A percentile compares a stretch with the other conserved stretches of the same genome.
Evolutionary conservation across 495 filamentous ascomycete genomes (phyloP).

Genomic region (Hypoxylon fragiforme): DNA sequence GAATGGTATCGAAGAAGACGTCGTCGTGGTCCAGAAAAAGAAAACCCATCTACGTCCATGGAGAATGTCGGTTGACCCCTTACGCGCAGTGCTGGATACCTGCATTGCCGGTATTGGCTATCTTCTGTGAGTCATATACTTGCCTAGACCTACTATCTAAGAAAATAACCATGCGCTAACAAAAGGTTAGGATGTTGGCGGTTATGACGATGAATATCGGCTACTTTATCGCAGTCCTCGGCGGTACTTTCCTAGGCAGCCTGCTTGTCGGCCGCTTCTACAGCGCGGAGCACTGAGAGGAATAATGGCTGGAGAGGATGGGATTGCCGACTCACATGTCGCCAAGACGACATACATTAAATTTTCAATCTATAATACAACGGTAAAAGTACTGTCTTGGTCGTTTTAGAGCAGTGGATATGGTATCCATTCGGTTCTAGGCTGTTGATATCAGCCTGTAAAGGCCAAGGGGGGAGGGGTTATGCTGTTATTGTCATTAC

Average conservation of each 20-base stretch:
- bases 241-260: conserved; percentile 82
- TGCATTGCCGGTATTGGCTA: conserved; percentile 78
- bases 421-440: conserved; percentile 22
- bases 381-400: conserved; percentile 6
- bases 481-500: conserved; percentile 11
- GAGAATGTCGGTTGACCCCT: conserved; percentile 76
- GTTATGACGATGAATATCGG: conserved; percentile 97
- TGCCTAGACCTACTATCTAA: too few relatives aligned
- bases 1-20: conserved; percentile 74
- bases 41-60: conserved; percentile 62
- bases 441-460: conserved; percentile 35
- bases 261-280: conserved; percentile 73
- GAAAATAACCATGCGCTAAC: too few relatives aligned
- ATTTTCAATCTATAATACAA: conserved; percentile 17
- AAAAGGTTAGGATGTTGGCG: conserved; percentile 79
- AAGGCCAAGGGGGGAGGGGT: conserved; percentile 9
- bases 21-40: conserved; percentile 64
- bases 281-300: conserved; percentile 23
- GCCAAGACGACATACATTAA: conserved; percentile 30
- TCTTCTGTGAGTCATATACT: conserved; percentile 86
- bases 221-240: conserved; percentile 89
- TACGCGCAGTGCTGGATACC: conserved; percentile 69
- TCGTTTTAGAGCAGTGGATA: conserved; percentile 6
- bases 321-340: conserved; percentile 16
- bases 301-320: not conserved